Conservation (phyloP, 345 rosid species). For the Conringia planisiliqua region DNA sequence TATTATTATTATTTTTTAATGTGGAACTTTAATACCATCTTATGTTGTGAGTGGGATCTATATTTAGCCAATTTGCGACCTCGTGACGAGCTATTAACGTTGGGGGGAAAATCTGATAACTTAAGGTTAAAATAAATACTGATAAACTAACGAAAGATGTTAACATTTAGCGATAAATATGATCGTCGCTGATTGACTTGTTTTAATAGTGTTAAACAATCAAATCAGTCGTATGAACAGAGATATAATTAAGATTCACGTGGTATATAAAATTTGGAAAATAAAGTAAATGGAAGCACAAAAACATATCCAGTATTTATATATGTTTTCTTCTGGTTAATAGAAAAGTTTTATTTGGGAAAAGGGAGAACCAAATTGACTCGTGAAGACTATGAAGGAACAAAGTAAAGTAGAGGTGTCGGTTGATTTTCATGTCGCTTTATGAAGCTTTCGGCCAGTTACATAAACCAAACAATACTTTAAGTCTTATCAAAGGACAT, state of each 20-base stretch:
- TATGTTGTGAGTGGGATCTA: background rate
- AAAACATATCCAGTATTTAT: background rate
- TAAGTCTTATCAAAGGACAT: slow-evolving; percentile 1
- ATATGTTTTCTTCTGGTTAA: background rate
- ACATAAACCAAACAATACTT: background rate
- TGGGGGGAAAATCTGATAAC: background rate
- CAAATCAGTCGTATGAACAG: background rate
- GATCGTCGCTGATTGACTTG: background rate
- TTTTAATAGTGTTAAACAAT: background rate
- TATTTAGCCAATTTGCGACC: background rate
- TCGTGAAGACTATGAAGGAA: slow-evolving; percentile 17
- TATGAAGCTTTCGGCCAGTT: slow-evolving; percentile 26
- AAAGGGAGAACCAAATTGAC: background rate
- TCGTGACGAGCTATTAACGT: background rate
- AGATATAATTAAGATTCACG: background rate
- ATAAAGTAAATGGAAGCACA: background rate
- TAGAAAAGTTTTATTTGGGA: background rate
- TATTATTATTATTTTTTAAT: too few relatives aligned
- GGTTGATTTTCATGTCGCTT: slow-evolving; percentile 15
- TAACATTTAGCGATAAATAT: background rate
- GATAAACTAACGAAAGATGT: background rate
- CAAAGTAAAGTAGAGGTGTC: slow-evolving; percentile 19
- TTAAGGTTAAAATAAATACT: background rate
- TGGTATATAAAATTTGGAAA: background rate
- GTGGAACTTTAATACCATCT: too few relatives aligned